Base-by-base conservation (phyloP, 2,329 filamentous ascomycete genomes). In the Pseudopithomyces chartarum region DNA sequence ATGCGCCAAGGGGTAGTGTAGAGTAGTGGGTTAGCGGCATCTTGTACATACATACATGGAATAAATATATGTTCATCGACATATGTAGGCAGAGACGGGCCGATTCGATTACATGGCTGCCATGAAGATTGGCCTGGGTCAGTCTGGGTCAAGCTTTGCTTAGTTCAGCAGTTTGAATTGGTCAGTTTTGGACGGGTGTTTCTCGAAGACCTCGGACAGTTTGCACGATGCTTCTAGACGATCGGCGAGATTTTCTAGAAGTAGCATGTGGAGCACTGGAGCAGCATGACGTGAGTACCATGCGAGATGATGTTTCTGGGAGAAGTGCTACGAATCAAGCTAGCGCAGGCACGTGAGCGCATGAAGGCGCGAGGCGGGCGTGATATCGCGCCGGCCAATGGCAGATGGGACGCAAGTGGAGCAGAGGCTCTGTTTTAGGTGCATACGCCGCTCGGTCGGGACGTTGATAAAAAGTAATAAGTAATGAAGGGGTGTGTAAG, bases 401-500 rank as follows among this genome's bases (percentile, higher is more conserved):
- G 43, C 44, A 40, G 47, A 45, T 26, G 29, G 38, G 44, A 12
- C 34, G 2, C 20, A 12, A 12, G 34, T 20, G 29, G 19, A 42
- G 3, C 29, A 36, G 44, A 38, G 38, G 45, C 33, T 47, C 44
- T 47, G 34, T 34, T 45, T 34, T 20, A 34, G 44, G 44, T 47
- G 44, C 44, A 47, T 47, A 19, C 26, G 43, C 43, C 26, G 23
- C 8, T 20, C 15, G 45, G 17, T 36, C 19, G 45, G 45, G 33
- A 38, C 45, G 43, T 44, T 53, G 44, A 53, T 53, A 57, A 49
- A 53, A 38, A 45, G 42, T n/a, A 38, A 50, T 53, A 10, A 17
- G 34, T 17, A 19, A 10, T 19, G 48, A 52, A 52, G 40, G 20
- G 22, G 49, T 26, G 40, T 26, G 64, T 68, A 64, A 69, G 66